Evolutionary conservation across 331 rosid species (phyloP).

Genomic region (Saraca asoca): DNA sequence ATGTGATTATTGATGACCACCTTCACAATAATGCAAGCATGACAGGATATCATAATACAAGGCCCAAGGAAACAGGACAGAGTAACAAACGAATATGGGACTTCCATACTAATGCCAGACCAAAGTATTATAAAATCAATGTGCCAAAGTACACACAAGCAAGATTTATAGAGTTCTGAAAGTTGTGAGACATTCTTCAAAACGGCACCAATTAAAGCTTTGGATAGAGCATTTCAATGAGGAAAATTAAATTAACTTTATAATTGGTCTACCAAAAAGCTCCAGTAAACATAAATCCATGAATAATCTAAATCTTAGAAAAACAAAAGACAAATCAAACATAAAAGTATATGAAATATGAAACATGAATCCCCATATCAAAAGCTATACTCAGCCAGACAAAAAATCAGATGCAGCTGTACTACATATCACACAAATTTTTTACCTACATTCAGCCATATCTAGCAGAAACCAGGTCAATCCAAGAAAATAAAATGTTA

Average conservation of each 20-base stretch:
- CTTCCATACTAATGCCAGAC: neutral
- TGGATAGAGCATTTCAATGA: constrained; percentile 4
- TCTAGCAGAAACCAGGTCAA: constrained; percentile 13
- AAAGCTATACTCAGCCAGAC: constrained; percentile 11
- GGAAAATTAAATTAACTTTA: constrained; percentile 12
- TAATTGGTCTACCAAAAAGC: neutral
- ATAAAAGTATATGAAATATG: neutral
- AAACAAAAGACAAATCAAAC: constrained; percentile 1
- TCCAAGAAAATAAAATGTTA: constrained; percentile 16
- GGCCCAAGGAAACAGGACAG: constrained; percentile 7
- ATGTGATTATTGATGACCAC: constrained; percentile 6
- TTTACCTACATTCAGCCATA: neutral
- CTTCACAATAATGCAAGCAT: constrained; percentile 13
- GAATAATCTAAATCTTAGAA: neutral
- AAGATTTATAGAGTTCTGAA: constrained; percentile 22
- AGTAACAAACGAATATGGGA: constrained; percentile 7
- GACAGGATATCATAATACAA: constrained; percentile 8
- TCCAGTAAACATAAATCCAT: constrained; percentile 1
- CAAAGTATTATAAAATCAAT: constrained; percentile 24
- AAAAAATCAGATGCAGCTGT: neutral
- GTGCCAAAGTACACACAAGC: constrained; percentile 6
- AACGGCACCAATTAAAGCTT: constrained; percentile 20
- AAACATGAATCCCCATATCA: constrained; percentile 24
- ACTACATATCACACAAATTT: neutral
- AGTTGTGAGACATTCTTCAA: constrained; percentile 18